Percentiles rank a stretch among this genome's conserved stretches.
phyloP scores from a whole-genome alignment of 306 rosid genomes.

The Urtica urens region DNA sequence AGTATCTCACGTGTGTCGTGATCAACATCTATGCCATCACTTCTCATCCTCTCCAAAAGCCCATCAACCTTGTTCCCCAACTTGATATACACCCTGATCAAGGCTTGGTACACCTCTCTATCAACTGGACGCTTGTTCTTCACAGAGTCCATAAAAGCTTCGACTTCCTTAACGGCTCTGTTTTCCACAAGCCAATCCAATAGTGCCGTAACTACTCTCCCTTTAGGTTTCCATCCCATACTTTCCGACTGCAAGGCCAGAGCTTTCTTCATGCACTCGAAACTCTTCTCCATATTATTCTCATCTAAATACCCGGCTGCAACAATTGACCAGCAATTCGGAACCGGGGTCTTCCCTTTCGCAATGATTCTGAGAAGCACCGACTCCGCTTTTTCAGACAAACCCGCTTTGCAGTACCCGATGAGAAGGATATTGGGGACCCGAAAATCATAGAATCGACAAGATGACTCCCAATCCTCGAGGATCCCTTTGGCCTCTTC shows the following conservation, averaged over 20 bases:
- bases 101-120: constrained; percentile 39
- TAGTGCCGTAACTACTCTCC: constrained; percentile 24
- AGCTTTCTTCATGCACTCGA: constrained; percentile 50
- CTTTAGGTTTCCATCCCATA: constrained; percentile 57
- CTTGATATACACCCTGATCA: constrained; percentile 32
- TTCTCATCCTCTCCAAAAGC: constrained; percentile 32
- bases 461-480: constrained; percentile 51
- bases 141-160: constrained; percentile 40
- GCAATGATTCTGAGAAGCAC: constrained; percentile 22
- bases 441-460: constrained; percentile 43
- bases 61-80: constrained; percentile 31
- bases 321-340: constrained; percentile 61
- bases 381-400: constrained; percentile 40
- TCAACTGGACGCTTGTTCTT: constrained; percentile 35
- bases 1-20: constrained; percentile 30
- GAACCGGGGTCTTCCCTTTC: constrained; percentile 54
- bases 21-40: constrained; percentile 28
- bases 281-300: constrained; percentile 55
- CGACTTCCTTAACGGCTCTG: constrained; percentile 30
- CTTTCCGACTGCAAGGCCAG: constrained; percentile 25
- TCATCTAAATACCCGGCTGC: constrained; percentile 46
- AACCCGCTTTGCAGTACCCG: constrained; percentile 32
- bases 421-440: constrained; percentile 45
- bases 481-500: constrained; percentile 41
- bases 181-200: constrained; percentile 36